phyloP scores from a whole-genome alignment of 352 stramenopile species.

The Globisporangium cederbergense region DNA sequence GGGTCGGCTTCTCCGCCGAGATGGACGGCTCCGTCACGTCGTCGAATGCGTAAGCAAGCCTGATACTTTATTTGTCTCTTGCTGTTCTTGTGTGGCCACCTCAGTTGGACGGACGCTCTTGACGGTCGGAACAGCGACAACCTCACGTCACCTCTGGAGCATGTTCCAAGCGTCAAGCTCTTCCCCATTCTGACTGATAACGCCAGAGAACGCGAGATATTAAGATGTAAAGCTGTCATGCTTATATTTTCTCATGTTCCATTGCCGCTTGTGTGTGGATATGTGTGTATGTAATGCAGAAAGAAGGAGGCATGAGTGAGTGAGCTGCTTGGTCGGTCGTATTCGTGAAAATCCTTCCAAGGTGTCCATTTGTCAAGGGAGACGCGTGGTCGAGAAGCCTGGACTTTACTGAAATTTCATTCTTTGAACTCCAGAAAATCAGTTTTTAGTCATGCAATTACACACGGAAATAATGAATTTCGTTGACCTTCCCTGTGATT shows the following conservation, averaged over 20 bases:
- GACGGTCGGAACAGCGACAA: constrained; percentile 10
- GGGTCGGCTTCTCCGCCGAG: constrained; percentile 63
- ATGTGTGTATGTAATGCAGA: constrained; percentile 6
- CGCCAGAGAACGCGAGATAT: not conserved
- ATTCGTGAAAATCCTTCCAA: not conserved
- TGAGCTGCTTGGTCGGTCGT: not conserved
- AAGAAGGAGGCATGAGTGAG: constrained; percentile 17
- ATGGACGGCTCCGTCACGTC: constrained; percentile 32
- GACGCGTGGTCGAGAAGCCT: not conserved
- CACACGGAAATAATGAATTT: not conserved
- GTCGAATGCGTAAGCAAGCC: constrained; percentile 68
- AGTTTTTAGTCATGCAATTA: too few relatives aligned
- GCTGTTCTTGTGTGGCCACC: not conserved
- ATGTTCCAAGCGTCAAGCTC: constrained; percentile 7
- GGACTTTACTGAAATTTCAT: too few relatives aligned
- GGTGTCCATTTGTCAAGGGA: constrained; percentile 2
- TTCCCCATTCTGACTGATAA: not conserved
- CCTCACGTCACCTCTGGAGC: not conserved
- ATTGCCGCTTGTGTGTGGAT: not conserved
- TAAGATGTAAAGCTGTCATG: constrained; percentile 1
- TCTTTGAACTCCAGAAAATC: too few relatives aligned
- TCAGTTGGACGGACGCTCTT: constrained; percentile 13
- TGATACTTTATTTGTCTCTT: constrained; percentile 12
- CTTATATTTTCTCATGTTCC: constrained; percentile 14
- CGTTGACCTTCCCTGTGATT: not conserved